Evolutionary conservation across 2,329 filamentous ascomycete species (phyloP).

Genomic region (Fusarium mangiferae): DNA sequence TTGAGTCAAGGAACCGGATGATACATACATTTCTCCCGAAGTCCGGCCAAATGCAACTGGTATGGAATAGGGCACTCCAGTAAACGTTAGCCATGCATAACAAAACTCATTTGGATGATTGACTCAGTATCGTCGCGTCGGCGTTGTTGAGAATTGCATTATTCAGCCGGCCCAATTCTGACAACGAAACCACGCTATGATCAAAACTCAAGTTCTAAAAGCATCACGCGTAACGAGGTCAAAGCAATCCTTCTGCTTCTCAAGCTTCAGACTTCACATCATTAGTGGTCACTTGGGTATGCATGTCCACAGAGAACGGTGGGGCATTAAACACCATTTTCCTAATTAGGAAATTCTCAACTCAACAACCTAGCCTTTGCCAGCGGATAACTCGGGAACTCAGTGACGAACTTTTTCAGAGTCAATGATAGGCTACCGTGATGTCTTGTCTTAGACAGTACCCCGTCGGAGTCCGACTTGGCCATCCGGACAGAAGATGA

Average conservation of each 20-base stretch:
- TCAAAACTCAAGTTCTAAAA: accelerated
- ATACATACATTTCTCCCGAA: conserved; percentile 53
- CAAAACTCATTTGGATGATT: background rate
- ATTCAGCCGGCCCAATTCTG: background rate
- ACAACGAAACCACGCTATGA: accelerated
- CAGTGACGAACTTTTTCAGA: background rate
- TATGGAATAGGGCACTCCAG: conserved; percentile 64
- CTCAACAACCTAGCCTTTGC: background rate
- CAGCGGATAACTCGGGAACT: background rate
- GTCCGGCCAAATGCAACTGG: conserved; percentile 65
- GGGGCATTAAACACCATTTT: conserved; percentile 2
- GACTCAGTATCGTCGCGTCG: background rate
- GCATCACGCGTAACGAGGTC: accelerated
- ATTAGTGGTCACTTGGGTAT: background rate
- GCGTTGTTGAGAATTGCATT: background rate
- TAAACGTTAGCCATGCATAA: conserved; percentile 49
- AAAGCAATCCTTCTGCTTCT: background rate
- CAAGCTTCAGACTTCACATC: accelerated
- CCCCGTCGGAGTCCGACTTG: background rate
- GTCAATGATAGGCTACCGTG: background rate
- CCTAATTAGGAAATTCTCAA: conserved; percentile 15
- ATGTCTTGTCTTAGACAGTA: too few species aligned
- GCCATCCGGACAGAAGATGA: background rate
- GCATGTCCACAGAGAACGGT: background rate
- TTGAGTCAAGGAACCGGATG: conserved; percentile 50